Conservation (phyloP, 768 basidiomycete genomes). For the Thelephora ganbajun region DNA sequence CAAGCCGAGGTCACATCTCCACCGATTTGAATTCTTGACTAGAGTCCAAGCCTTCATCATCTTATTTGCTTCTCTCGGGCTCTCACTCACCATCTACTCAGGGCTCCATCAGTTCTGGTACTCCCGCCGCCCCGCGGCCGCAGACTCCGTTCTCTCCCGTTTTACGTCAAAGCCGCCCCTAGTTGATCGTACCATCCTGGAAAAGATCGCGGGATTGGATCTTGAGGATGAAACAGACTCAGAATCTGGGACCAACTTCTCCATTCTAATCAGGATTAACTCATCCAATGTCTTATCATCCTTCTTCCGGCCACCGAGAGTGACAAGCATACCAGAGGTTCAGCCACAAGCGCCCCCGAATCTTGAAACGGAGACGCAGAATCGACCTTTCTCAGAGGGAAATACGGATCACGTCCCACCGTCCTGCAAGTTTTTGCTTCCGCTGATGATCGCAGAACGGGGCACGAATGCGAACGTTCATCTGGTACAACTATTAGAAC, state of each 20-base stretch:
- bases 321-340: background rate
- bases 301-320: background rate
- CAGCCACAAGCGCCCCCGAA: no score
- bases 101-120: no score
- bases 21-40: no score
- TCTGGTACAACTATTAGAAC: conserved; percentile 33
- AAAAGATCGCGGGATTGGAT: background rate
- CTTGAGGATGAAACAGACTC: background rate
- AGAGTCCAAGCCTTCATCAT: no score
- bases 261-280: background rate
- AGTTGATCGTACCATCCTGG: background rate
- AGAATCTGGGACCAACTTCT: background rate
- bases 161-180: background rate
- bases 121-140: no score
- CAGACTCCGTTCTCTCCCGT: no score
- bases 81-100: no score
- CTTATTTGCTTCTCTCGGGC: no score
- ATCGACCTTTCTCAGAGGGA: background rate
- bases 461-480: conserved; percentile 46
- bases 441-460: conserved; percentile 37
- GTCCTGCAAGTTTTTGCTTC: conserved; percentile 33
- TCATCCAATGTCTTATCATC: no score
- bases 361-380: background rate
- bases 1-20: no score
- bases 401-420: background rate